Evolutionary conservation across 257 asterid genomes (phyloP).

Genomic region (Solanum corneliomulleri): DNA sequence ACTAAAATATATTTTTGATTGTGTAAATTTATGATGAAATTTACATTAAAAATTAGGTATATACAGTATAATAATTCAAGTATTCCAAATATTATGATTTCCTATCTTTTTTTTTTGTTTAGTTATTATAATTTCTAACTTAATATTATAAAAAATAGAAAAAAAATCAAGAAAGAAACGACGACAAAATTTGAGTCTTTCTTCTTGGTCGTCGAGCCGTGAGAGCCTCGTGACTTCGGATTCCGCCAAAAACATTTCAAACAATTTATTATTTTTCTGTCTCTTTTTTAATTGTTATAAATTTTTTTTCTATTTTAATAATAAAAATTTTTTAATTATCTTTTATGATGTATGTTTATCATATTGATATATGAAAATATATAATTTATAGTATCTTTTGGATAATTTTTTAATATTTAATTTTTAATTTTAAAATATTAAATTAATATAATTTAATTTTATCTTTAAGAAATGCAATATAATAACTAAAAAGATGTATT

Average conservation of each 20-base stretch:
- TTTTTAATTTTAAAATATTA: too few species aligned
- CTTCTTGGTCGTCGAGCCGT: conserved; percentile 18
- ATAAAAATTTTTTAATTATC: rapidly evolving
- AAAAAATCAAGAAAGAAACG: too few species aligned
- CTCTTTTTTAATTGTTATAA: rapidly evolving
- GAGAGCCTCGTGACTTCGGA: conserved; percentile 14
- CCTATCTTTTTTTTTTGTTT: too few species aligned
- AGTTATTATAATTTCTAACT: background rate
- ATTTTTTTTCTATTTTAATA: rapidly evolving
- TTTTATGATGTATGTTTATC: too few species aligned
- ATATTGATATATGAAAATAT: too few species aligned
- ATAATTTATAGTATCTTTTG: rapidly evolving
- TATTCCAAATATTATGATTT: background rate
- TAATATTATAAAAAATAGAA: background rate
- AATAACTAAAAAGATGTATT: too few species aligned
- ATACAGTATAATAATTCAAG: background rate
- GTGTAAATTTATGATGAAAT: background rate
- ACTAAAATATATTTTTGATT: background rate
- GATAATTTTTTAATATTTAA: rapidly evolving
- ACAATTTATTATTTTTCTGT: background rate
- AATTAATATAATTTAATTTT: too few species aligned
- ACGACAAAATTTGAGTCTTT: background rate
- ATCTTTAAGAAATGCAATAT: rapidly evolving
- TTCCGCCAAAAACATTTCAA: conserved; percentile 4
- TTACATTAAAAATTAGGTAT: background rate